Evolutionary conservation across 768 basidiomycete genomes (phyloP), one percentile per base, ranked within the genome.

Genomic region (Pisolithus sp.): DNA sequence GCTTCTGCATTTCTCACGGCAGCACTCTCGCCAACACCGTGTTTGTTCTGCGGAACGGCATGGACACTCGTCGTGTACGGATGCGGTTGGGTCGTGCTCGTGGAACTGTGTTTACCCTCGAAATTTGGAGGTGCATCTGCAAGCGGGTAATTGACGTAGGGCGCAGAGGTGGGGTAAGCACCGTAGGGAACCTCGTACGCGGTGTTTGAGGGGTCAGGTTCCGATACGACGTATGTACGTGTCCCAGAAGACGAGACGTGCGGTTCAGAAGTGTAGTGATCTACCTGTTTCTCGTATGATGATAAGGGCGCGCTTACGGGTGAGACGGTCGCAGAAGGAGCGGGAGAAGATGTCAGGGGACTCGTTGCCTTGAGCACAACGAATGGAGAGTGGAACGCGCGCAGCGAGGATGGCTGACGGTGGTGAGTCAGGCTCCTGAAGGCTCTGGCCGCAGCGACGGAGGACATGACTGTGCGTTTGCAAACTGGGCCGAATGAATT

Each of bases 181-280:
- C 86, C 86, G 10, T 80, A 78, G 2, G 86, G 86, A n/a, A 89
- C 84, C 57, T 77, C 71, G 58, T 86, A 86, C 30, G 79, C 78
- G 40, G 73, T 76, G 50, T 81, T 64, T 51, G 79, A 71, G 31
- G 78, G 75, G 67, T 87, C 83, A 37, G 86, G 86, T 63, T 85
- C 75, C 30, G 83, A 86, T 56, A 87, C 86, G 56, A 88, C 83
- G 59, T 88, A 84, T 31, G 82, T 83, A 52, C 76, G 81, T 28
- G 75, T 73, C 31, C 79, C 81, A 34, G 70, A 64, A 36, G 66
- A 67, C 2, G 75, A 66, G 20, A 68, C 43, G 53, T 72, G 63
- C 1, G 79, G 77, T 59, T 84, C 81, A 31, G 75, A 61, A 21
- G 76, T 71, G 57, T 65, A 64, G 58, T 85, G 80, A 51, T 68